phyloP scores from a whole-genome alignment of 345 rosid genomes.

The Rhodamnia argentea region DNA sequence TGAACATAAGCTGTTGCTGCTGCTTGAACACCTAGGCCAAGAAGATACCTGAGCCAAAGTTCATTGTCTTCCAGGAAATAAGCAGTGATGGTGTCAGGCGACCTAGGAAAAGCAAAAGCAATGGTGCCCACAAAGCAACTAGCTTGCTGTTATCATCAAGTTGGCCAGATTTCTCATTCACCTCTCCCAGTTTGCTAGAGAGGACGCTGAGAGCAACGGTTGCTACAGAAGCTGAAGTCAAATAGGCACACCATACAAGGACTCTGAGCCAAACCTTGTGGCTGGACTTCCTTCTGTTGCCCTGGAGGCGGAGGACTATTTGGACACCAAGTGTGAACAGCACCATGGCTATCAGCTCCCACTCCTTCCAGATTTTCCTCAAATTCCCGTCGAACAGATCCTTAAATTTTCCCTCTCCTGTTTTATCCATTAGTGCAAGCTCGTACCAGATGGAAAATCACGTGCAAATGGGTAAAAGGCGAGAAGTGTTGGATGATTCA shows the following conservation, averaged over 20 bases:
- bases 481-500: no score
- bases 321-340: background rate
- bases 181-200: background rate
- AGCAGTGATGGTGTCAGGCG: constrained; percentile 17
- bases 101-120: constrained; percentile 18
- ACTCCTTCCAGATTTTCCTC: background rate
- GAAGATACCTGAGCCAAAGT: constrained; percentile 16
- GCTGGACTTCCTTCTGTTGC: background rate
- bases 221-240: background rate
- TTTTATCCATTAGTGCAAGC: no score
- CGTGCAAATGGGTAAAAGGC: no score
- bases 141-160: background rate
- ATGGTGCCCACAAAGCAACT: constrained; percentile 16
- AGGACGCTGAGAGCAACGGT: background rate
- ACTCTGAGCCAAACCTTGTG: background rate
- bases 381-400: background rate
- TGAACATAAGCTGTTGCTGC: constrained; percentile 20
- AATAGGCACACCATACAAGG: background rate
- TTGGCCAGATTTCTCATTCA: background rate
- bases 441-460: no score
- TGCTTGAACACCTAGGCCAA: constrained; percentile 4
- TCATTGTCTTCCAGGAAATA: constrained; percentile 19
- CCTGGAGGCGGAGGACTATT: background rate
- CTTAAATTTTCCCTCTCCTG: no score
- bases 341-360: background rate